A percentile compares a stretch with the other conserved stretches of the same genome.
Evolutionary conservation across 352 stramenopile genomes (phyloP).

Genomic region (Phytopythium helicoides): DNA sequence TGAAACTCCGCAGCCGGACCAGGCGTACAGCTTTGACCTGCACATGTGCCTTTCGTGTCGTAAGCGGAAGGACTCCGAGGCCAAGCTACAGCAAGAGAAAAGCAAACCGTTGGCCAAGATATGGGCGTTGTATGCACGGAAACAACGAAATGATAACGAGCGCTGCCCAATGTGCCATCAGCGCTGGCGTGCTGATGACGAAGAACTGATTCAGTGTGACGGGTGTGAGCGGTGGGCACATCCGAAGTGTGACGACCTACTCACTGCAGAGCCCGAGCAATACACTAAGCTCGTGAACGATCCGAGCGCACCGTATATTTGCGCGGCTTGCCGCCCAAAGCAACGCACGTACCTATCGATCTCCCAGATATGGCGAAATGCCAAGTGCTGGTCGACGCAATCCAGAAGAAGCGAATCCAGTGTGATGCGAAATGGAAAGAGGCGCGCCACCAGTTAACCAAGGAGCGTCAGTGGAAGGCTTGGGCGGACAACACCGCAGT

Average conservation of each 20-base stretch:
- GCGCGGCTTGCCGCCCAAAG: conserved; percentile 58
- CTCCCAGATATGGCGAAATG: conserved; percentile 51
- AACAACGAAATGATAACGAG: conserved; percentile 59
- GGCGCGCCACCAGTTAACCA: conserved; percentile 45
- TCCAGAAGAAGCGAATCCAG: conserved; percentile 63
- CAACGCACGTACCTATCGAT: conserved; percentile 46
- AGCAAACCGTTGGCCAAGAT: conserved; percentile 55
- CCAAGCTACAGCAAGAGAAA: conserved; percentile 41
- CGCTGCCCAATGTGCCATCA: conserved; percentile 74
- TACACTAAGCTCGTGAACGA: conserved; percentile 71
- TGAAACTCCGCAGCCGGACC: conserved; percentile 32
- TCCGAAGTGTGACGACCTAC: conserved; percentile 62
- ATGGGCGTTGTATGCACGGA: conserved; percentile 48
- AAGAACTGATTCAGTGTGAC: conserved; percentile 87
- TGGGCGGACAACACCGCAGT: conserved; percentile 76
- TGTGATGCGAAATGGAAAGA: conserved; percentile 72
- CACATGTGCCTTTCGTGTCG: conserved; percentile 61
- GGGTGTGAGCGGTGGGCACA: conserved; percentile 84
- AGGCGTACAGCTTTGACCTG: conserved; percentile 64
- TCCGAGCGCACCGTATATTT: conserved; percentile 71
- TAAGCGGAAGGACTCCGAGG: conserved; percentile 46
- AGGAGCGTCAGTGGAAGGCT: conserved; percentile 63
- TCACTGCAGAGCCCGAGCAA: conserved; percentile 52
- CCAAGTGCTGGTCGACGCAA: conserved; percentile 66
- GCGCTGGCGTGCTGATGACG: conserved; percentile 70